Evolutionary conservation across 495 filamentous ascomycete genomes (phyloP).

Genomic region (Penicillium cinerascens): DNA sequence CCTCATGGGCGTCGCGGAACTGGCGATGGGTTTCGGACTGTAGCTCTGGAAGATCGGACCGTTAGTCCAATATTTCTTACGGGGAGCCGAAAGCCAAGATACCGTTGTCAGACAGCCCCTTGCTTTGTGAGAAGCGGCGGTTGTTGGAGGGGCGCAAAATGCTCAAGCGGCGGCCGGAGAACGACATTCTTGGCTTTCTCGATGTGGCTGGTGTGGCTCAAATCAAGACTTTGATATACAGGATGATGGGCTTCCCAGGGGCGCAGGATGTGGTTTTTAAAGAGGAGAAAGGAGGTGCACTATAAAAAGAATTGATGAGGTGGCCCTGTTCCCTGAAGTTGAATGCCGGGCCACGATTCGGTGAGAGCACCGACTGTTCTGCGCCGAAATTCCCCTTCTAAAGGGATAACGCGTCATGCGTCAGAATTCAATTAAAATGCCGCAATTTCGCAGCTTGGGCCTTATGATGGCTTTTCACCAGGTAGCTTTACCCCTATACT

Average conservation of each 20-base stretch:
- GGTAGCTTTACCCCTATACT: not conserved
- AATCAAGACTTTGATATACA: not conserved
- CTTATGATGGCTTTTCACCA: not conserved
- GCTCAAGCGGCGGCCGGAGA: constrained; percentile 48
- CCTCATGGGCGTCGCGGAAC: constrained; percentile 82
- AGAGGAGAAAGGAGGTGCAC: not conserved
- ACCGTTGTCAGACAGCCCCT: constrained; percentile 46
- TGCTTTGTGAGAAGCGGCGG: constrained; percentile 36
- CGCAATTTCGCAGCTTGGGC: constrained; percentile 3
- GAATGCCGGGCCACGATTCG: constrained; percentile 23
- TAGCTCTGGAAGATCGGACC: constrained; percentile 47
- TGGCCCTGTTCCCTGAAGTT: constrained; percentile 3
- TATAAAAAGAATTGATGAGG: constrained; percentile 2
- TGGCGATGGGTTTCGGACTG: constrained; percentile 78
- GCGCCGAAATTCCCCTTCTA: constrained; percentile 9
- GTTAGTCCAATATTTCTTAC: constrained; percentile 12
- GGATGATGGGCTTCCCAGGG: not conserved
- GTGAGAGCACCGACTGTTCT: constrained; percentile 20
- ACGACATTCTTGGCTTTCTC: constrained; percentile 40
- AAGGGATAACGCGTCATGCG: not conserved
- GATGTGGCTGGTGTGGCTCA: not conserved
- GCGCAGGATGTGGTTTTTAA: not conserved
- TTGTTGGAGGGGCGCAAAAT: constrained; percentile 40
- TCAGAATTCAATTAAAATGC: not conserved
- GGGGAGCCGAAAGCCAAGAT: not conserved